A percentile compares a stretch with the other conserved stretches of the same genome.
Evolutionary conservation across 106 monocot genomes (phyloP).

Genomic region (Phalaenopsis aphrodite): DNA sequence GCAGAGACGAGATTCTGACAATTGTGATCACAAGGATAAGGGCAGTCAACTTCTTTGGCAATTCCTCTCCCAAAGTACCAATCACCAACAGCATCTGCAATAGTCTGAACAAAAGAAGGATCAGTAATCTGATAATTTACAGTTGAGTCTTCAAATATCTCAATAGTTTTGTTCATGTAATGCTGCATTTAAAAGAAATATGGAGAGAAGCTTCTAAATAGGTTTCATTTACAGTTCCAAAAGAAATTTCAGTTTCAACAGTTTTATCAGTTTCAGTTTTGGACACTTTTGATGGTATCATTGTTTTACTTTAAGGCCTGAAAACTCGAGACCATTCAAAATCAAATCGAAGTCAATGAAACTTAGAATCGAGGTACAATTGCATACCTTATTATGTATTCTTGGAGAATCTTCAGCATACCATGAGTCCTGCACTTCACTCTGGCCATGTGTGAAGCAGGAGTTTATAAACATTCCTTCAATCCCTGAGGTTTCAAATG

Average conservation of each 20-base stretch:
- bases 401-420: conserved; percentile 51
- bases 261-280: no score
- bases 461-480: conserved; percentile 82
- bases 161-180: no score
- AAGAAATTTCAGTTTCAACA: no score
- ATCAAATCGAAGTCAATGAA: no score
- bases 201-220: neutral
- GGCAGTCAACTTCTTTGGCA: conserved; percentile 12
- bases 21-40: conserved; percentile 14
- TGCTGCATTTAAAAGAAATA: neutral
- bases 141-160: neutral
- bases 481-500: conserved; percentile 11
- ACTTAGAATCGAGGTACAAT: no score
- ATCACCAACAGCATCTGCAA: conserved; percentile 13
- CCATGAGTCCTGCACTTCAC: conserved; percentile 81
- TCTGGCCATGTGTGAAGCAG: conserved; percentile 90
- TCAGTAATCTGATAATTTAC: neutral
- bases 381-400: conserved; percentile 55
- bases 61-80: conserved; percentile 17
- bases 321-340: no score
- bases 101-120: neutral
- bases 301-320: no score
- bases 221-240: no score
- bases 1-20: conserved; percentile 16
- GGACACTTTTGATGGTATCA: no score